phyloP scores from a whole-genome alignment of 148 eudicot genomes.

The Fagopyrum esculentum region DNA sequence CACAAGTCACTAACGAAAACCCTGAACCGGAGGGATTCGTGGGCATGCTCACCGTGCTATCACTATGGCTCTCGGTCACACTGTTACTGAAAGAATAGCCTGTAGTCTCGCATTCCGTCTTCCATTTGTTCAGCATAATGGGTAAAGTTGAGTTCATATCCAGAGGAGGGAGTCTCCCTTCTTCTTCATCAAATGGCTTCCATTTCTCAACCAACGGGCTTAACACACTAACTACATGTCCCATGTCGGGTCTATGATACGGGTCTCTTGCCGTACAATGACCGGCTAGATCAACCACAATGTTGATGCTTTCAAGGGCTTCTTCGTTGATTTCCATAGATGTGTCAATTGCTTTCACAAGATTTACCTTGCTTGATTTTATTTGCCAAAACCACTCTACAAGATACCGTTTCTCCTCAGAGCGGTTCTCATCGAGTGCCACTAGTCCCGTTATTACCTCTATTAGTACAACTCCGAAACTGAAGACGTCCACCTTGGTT shows the following conservation, averaged over 20 bases:
- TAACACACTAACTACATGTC: slow-evolving; percentile 53
- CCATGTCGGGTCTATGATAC: slow-evolving; percentile 79
- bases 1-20: too few species aligned
- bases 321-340: slow-evolving; percentile 38
- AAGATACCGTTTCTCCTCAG: slow-evolving; percentile 65
- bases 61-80: background rate
- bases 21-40: too few species aligned
- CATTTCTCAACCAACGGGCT: slow-evolving; percentile 51
- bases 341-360: slow-evolving; percentile 50
- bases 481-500: slow-evolving; percentile 74
- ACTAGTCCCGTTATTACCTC: slow-evolving; percentile 64
- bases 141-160: slow-evolving; percentile 38
- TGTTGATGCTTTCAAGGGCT: slow-evolving; percentile 31
- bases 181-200: slow-evolving; percentile 48
- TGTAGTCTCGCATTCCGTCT: slow-evolving; percentile 11
- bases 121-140: slow-evolving; percentile 57
- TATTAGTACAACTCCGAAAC: slow-evolving; percentile 83
- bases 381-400: slow-evolving; percentile 78
- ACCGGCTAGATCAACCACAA: slow-evolving; percentile 59
- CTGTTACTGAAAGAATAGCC: background rate
- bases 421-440: slow-evolving; percentile 67
- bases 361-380: slow-evolving; percentile 36
- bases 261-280: slow-evolving; percentile 78
- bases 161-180: slow-evolving; percentile 31
- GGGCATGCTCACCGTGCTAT: background rate